Conservation (phyloP, 2,329 filamentous ascomycete species). For the Nemania sp. region DNA sequence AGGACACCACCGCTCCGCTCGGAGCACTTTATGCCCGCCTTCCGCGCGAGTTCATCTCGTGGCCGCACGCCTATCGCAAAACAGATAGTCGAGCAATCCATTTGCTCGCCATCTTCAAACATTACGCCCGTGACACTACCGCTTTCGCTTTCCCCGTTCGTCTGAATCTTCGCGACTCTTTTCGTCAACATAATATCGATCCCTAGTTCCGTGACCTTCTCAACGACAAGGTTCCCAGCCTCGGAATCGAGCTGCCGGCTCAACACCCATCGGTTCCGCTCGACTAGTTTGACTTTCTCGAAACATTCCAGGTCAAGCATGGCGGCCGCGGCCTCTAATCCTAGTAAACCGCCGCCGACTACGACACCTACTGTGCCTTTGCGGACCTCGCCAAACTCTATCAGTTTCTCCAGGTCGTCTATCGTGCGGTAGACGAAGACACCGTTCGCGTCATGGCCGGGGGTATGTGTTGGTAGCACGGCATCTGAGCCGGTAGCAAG, state of each 20-base stretch:
- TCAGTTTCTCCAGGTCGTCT: conserved; percentile 81
- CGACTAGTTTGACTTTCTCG: conserved; percentile 79
- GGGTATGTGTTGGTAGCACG: conserved; percentile 76
- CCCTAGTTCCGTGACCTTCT: conserved; percentile 82
- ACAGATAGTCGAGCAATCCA: conserved; percentile 84
- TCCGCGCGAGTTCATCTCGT: conserved; percentile 79
- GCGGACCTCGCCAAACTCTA: conserved; percentile 74
- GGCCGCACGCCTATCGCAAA: conserved; percentile 91
- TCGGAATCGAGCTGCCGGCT: conserved; percentile 85
- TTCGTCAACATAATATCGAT: conserved; percentile 84
- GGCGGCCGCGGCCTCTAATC: conserved; percentile 89
- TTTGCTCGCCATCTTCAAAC: conserved; percentile 83
- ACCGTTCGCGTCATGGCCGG: conserved; percentile 81
- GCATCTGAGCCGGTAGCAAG: conserved; percentile 90
- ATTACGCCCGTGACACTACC: conserved; percentile 79
- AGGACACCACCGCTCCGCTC: conserved; percentile 82
- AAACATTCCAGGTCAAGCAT: conserved; percentile 88
- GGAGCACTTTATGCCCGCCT: conserved; percentile 77
- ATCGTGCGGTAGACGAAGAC: conserved; percentile 93
- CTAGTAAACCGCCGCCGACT: conserved; percentile 85
- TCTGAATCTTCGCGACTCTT: conserved; percentile 77
- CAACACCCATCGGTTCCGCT: conserved; percentile 85
- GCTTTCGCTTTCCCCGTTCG: conserved; percentile 71
- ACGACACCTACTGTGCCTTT: conserved; percentile 79
- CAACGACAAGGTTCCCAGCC: conserved; percentile 83